A percentile compares a stretch with the other conserved stretches of the same genome.
phyloP scores from a whole-genome alignment of 2,329 filamentous ascomycete species.

The Dryadomyces quercivorus region DNA sequence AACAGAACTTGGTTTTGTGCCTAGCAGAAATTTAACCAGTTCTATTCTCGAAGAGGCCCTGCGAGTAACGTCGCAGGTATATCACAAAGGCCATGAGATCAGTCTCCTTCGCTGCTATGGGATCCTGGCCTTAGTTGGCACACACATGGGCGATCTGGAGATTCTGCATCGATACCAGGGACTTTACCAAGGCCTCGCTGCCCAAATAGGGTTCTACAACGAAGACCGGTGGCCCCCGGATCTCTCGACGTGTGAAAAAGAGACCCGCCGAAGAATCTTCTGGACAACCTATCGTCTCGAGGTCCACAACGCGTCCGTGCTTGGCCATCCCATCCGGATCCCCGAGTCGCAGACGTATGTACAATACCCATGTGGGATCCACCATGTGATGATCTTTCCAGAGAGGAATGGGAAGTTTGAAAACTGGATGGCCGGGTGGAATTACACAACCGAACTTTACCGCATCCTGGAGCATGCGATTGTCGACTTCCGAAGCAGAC shows the following conservation, averaged over 20 bases:
- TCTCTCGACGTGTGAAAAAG: background rate
- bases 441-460: conserved; percentile 44
- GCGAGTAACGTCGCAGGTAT: background rate
- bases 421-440: conserved; percentile 42
- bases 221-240: background rate
- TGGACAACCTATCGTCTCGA: conserved; percentile 1
- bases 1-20: background rate
- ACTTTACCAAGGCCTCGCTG: background rate
- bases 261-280: background rate
- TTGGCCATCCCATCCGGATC: background rate
- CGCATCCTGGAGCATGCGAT: conserved; percentile 37
- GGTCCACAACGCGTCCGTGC: conserved; percentile 1
- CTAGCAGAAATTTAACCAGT: background rate
- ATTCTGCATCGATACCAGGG: background rate
- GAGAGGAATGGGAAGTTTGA: background rate
- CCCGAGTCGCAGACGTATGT: background rate
- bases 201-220: background rate
- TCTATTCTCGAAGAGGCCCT: background rate
- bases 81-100: background rate
- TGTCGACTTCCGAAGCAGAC: background rate
- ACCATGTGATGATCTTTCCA: background rate
- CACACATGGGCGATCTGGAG: background rate
- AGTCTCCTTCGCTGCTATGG: conserved; percentile 1
- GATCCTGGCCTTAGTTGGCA: background rate
- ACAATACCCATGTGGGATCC: background rate